phyloP scores from a whole-genome alignment of 495 filamentous ascomycete species.

The Penicillium steckii region DNA sequence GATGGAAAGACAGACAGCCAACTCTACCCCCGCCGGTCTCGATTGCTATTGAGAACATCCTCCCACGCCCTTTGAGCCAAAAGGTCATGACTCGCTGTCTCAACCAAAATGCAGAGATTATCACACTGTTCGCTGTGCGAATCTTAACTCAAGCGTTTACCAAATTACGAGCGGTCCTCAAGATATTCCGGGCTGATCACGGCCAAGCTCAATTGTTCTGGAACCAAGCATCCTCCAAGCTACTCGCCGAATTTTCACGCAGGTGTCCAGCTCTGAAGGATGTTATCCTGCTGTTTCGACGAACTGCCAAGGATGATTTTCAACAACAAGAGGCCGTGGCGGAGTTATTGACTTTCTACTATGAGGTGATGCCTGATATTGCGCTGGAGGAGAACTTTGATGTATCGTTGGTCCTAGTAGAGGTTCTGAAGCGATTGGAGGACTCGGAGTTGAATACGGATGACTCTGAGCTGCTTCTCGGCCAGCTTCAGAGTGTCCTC shows the following conservation, averaged over 20 bases:
- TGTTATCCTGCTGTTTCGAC: constrained; percentile 65
- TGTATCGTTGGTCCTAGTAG: constrained; percentile 70
- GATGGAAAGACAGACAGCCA: constrained; percentile 52
- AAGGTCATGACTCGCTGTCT: constrained; percentile 76
- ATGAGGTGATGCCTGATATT: constrained; percentile 74
- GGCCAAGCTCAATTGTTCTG: constrained; percentile 51
- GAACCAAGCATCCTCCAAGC: constrained; percentile 60
- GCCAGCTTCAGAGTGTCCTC: constrained; percentile 74
- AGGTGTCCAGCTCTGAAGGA: constrained; percentile 78
- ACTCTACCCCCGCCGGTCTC: constrained; percentile 70
- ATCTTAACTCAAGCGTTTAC: constrained; percentile 74
- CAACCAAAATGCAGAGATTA: constrained; percentile 67
- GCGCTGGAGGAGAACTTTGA: constrained; percentile 84
- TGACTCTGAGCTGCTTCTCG: constrained; percentile 52
- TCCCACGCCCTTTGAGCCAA: constrained; percentile 79
- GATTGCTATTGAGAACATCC: constrained; percentile 76
- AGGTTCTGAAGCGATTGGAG: constrained; percentile 56
- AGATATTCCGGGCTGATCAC: constrained; percentile 39
- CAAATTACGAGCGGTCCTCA: constrained; percentile 63
- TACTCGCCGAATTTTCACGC: constrained; percentile 72
- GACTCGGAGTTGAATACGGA: constrained; percentile 30
- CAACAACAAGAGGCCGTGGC: constrained; percentile 76
- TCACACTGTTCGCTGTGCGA: constrained; percentile 79
- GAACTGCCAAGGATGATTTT: constrained; percentile 62
- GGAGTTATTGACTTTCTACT: constrained; percentile 74